Conservation (phyloP, 257 asterid genomes). For the Paraleonurus japonicus region DNA sequence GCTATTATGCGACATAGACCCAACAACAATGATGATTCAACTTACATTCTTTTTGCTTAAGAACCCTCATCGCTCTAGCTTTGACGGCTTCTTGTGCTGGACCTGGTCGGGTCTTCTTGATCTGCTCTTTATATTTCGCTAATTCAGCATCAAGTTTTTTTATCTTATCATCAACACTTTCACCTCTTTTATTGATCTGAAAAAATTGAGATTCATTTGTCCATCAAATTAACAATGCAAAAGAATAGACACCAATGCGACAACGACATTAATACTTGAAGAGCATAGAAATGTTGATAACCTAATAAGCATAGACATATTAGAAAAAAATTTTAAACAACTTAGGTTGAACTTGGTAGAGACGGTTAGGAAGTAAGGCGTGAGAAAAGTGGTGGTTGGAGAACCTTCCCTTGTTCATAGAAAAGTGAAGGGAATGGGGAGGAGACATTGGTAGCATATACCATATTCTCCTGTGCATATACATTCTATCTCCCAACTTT, state of each 20-base stretch:
- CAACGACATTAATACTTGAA: not conserved
- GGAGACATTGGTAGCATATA: not conserved
- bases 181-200: conserved; percentile 95
- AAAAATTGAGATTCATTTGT: conserved; percentile 4
- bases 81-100: conserved; percentile 98
- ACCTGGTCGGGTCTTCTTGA: conserved; percentile 93
- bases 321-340: not conserved
- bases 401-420: not conserved
- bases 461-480: not conserved
- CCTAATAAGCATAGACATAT: not conserved
- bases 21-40: not conserved
- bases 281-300: conserved; percentile 5
- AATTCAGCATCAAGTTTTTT: conserved; percentile 82
- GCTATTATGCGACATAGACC: not conserved
- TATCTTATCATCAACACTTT: conserved; percentile 81
- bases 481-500: not conserved
- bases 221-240: conserved; percentile 12
- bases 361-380: not conserved
- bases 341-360: not conserved
- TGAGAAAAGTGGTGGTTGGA: not conserved
- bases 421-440: not conserved
- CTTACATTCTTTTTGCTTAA: conserved; percentile 92
- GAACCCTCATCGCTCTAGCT: conserved; percentile 98
- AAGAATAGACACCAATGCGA: not conserved
- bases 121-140: conserved; percentile 76